Conservation (phyloP, 73 alveolate genomes). For the Paramecium tetraurelia region DNA sequence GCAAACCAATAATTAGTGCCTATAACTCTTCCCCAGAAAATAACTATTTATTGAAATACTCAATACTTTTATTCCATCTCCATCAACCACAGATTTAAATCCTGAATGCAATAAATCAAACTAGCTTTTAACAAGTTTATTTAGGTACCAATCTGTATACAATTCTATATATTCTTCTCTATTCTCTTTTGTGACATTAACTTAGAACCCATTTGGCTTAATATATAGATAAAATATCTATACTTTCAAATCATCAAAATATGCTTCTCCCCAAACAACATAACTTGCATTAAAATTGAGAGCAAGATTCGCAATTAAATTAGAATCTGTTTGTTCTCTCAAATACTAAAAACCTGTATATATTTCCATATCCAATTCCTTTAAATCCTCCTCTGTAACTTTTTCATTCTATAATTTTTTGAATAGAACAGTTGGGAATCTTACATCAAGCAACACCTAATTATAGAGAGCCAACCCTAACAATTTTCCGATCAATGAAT, state of each 20-base stretch:
- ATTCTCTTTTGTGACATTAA: slow-evolving; percentile 83
- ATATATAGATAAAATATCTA: slow-evolving; percentile 22
- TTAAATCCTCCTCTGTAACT: slow-evolving; percentile 77
- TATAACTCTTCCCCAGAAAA: slow-evolving; percentile 50
- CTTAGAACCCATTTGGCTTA: slow-evolving; percentile 79
- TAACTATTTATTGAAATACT: neutral
- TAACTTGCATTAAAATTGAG: neutral
- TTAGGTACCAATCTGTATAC: slow-evolving; percentile 86
- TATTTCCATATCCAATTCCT: slow-evolving; percentile 79
- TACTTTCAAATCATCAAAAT: slow-evolving; percentile 3
- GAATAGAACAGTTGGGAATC: slow-evolving; percentile 90
- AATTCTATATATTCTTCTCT: slow-evolving; percentile 90
- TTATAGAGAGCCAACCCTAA: slow-evolving; percentile 97
- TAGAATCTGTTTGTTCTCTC: slow-evolving; percentile 55
- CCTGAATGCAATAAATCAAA: slow-evolving; percentile 71
- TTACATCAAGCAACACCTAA: slow-evolving; percentile 85
- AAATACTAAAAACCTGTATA: slow-evolving; percentile 71
- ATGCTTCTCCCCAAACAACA: neutral
- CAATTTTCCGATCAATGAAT: slow-evolving; percentile 90
- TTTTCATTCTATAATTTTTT: slow-evolving; percentile 80
- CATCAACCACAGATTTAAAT: slow-evolving; percentile 37
- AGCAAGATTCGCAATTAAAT: neutral
- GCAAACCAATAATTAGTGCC: slow-evolving; percentile 17
- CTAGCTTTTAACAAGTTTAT: slow-evolving; percentile 75
- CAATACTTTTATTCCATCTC: slow-evolving; percentile 40